Conservation (phyloP, 2,329 filamentous ascomycete species). For the Apiospora rasikravindrae region DNA sequence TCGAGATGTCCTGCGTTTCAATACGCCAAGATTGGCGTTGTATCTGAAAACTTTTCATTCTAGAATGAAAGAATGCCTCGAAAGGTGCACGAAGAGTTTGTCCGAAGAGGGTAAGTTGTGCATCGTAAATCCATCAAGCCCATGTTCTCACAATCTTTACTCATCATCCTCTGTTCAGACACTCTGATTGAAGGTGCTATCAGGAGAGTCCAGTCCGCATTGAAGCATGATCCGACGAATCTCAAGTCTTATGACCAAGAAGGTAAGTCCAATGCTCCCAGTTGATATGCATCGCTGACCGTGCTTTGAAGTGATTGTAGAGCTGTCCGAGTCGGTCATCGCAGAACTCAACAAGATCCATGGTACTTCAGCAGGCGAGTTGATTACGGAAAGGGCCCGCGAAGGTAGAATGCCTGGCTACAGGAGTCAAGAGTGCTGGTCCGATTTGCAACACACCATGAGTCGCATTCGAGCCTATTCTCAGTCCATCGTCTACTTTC, state of each 20-base stretch:
- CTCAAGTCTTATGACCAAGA: not conserved
- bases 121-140: not conserved
- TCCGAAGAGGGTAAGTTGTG: not conserved
- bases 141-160: not conserved
- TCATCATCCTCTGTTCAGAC: not conserved
- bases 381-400: slow-evolving; percentile 2
- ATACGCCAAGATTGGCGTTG: not conserved
- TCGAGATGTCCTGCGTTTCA: not conserved
- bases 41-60: not conserved
- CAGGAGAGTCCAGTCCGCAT: not conserved
- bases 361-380: slow-evolving; percentile 8
- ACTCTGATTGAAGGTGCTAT: not conserved
- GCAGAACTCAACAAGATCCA: slow-evolving; percentile 18
- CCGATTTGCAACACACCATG: slow-evolving; percentile 20
- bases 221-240: not conserved
- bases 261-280: not conserved
- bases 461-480: slow-evolving; percentile 27
- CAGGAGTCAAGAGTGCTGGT: slow-evolving; percentile 23
- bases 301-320: not conserved
- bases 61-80: not conserved
- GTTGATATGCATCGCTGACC: not conserved
- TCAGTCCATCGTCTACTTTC: slow-evolving; percentile 16
- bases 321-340: not conserved
- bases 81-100: not conserved
- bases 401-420: slow-evolving; percentile 16